Percentiles rank a stretch among this genome's conserved stretches.
These are phyloP conservation scores for Trichoderma breve DNA, from an alignment of 2,329 filamentous ascomycete genomes.

Conservation along the genomic window DNA sequence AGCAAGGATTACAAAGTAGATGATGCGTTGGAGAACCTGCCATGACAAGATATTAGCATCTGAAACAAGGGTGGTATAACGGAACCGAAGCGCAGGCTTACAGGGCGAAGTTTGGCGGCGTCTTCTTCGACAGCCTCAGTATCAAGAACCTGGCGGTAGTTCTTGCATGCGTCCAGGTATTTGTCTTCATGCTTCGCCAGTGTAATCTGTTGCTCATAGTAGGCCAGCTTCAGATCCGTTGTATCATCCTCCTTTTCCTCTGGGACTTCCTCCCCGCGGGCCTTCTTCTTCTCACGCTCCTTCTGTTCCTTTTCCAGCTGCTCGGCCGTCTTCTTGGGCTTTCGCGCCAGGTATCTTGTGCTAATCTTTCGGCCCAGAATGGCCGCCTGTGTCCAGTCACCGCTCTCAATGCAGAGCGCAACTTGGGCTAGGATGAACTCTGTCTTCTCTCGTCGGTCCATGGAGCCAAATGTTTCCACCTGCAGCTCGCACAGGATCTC, in stretches of 20 bases:
- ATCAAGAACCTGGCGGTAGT: conserved; percentile 95
- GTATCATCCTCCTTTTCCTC: conserved; percentile 82
- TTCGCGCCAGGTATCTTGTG: conserved; percentile 85
- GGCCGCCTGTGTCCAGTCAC: conserved; percentile 92
- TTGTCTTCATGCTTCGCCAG: conserved; percentile 96
- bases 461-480: conserved; percentile 98
- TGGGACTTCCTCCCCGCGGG: conserved; percentile 74
- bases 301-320: conserved; percentile 89
- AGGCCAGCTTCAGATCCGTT: conserved; percentile 91
- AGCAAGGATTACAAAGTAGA: conserved; percentile 95
- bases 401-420: conserved; percentile 87
- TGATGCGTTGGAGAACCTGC: conserved; percentile 86
- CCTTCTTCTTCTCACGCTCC: conserved; percentile 81
- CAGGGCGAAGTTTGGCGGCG: conserved; percentile 77
- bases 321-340: conserved; percentile 85
- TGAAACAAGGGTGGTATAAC: background rate
- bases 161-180: conserved; percentile 96
- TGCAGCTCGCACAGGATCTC: conserved; percentile 96
- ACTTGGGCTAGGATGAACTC: conserved; percentile 98
- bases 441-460: conserved; percentile 96
- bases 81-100: conserved; percentile 44
- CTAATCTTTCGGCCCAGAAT: conserved; percentile 97
- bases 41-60: conserved; percentile 7
- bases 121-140: conserved; percentile 94
- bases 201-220: conserved; percentile 96